Conservation (phyloP, 352 stramenopile genomes). For the Pythium sukuiense region DNA sequence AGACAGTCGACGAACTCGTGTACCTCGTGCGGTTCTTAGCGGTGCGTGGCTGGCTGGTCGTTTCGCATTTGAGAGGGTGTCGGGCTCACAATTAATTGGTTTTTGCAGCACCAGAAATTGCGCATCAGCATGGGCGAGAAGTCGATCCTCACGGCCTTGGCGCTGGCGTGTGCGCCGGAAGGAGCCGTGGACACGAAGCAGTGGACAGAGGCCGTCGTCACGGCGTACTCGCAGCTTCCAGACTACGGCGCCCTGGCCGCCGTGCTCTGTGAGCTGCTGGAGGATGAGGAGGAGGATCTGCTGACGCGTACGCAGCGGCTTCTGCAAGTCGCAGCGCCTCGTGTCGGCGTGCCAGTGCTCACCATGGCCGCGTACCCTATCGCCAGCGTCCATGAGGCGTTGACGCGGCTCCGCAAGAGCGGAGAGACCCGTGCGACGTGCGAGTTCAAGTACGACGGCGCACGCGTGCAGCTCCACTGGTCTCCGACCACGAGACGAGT, state of each 20-base stretch:
- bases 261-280: conserved; percentile 30
- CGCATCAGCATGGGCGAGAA: conserved; percentile 84
- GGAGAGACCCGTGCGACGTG: conserved; percentile 43
- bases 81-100: neutral
- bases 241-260: conserved; percentile 56
- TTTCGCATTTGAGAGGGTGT: neutral
- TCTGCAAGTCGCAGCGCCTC: conserved; percentile 40
- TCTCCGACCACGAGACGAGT: conserved; percentile 34
- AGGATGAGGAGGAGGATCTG: conserved; percentile 26
- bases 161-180: conserved; percentile 35
- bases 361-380: conserved; percentile 82
- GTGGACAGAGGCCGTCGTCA: conserved; percentile 65
- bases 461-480: conserved; percentile 74
- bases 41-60: conserved; percentile 33
- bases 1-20: conserved; percentile 54
- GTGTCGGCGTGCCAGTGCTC: conserved; percentile 59
- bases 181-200: conserved; percentile 20
- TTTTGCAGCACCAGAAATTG: conserved; percentile 72
- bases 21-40: conserved; percentile 74
- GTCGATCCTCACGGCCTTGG: conserved; percentile 69
- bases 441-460: conserved; percentile 87
- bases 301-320: conserved; percentile 25
- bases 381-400: conserved; percentile 48
- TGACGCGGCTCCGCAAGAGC: conserved; percentile 51
- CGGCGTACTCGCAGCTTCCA: conserved; percentile 68